Evolutionary conservation across 805 yeast genomes (phyloP), one percentile per base, ranked within the genome.

Genomic region (Hanseniaspora nectarophila): DNA sequence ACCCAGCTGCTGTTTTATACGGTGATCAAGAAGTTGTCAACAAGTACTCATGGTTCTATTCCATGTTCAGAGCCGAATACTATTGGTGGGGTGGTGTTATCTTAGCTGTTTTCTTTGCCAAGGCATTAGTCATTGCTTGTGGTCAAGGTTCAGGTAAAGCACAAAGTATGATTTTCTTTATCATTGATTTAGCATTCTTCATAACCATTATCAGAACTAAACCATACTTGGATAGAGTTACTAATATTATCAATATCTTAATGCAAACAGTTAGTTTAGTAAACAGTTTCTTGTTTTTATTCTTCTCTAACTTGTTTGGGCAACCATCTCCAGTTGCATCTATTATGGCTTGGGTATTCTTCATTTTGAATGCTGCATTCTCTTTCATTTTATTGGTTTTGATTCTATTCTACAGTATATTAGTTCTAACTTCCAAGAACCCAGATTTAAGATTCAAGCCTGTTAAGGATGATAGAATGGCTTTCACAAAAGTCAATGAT

Each of bases 281-380:
- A 53, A 89, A 89, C 67, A 85, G 96, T 32, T 81, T 87, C 66
- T 73, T 89, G 56, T 89, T 86, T 70, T 63, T 85, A 57, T 89
- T 89, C 71, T 89, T 87, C 63, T 85, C 95, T 3, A 81, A 83
- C 61, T 69, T 89, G 56, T 87, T 85, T 68, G 80, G 82, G 47
- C 95, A 88, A 68, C 81, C 86, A 8, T 81, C 80, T 20, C 75
- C 77, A 8, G 96, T 85, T 12, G 71, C 81, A 13, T 81, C 95
- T 1, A 77, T 89, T 53, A 85, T 89, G 95, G 97, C 94, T 0
- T 83, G 95, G 79, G 73, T 89, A 1, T 89, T 85, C 68, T 89
- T 89, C 65, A 74, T 89, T 53, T 66, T 89, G 64, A 89, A 89
- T 65, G 96, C 96, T 6, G 94, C 90, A 4, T 88, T 85, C 62